Base-by-base conservation (phyloP, 1,284 basidiomycete species). In the Austroboletus olivaceoglutinosus region DNA sequence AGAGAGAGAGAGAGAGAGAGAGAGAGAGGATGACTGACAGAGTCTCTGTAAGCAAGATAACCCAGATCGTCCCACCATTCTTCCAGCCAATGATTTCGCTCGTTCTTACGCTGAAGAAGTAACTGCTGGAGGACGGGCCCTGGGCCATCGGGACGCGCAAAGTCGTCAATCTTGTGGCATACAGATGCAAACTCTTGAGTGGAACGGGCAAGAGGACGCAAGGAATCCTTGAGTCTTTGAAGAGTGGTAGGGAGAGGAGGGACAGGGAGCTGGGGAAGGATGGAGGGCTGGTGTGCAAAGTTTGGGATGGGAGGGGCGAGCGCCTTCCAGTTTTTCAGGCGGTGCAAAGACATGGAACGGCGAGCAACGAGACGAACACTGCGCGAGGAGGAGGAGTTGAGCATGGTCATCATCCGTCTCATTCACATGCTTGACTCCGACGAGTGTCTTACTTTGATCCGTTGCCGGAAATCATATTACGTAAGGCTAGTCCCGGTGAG, bases 1-100 rank as follows among this genome's bases (percentile, higher is more conserved):
- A 52, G 47, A 46, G 12, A 18, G 25, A n/a, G 25, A 19, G 10
- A 29, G 36, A 19, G 19, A 9, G 22, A 4, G 33, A 45, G 36
- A 43, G 25, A 29, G 9, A 39, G 12, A 0, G 16, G 10, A 25
- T 18, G 27, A 69, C 82, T 44, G 59, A 89, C 88, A 48, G 89
- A 86, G 59, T 91, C 89, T 42, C 89, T 76, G 62, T 90, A 91
- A 5, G 78, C 75, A 47, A 89, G 70, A 59, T 91, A 91, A 2
- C 69, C 86, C 22, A 67, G 66, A 59, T 89, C 81, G 61, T 91
- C 89, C 89, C 89, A 91, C 88, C 89, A 91, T 50, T 85, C 76
- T 59, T 91, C 89, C 15, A 91, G 70, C 89, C 89, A 91, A 61
- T 90, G 86, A 43, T 73, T 68, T 37, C 69, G 77, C 52, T 77